phyloP scores from a whole-genome alignment of 768 basidiomycete species.

The Pulveroboletus ravenelii region DNA sequence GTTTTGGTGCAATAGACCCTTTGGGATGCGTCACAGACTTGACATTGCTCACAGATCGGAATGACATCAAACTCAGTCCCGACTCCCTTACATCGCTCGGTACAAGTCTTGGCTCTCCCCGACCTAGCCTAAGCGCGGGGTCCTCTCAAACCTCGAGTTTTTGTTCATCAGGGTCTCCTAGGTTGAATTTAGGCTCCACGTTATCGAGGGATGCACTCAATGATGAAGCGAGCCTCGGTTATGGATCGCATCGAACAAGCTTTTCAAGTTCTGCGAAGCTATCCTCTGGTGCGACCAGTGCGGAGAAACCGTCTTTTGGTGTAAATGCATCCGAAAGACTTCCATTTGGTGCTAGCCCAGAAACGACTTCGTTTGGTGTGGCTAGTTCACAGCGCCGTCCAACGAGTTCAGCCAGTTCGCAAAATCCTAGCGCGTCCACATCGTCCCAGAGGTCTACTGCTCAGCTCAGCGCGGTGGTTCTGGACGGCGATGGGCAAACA shows the following conservation, averaged over 20 bases:
- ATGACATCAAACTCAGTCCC: slow-evolving; percentile 21
- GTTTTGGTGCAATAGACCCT: slow-evolving; percentile 10
- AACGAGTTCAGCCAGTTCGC: slow-evolving; percentile 1
- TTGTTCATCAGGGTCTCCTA: slow-evolving; percentile 22
- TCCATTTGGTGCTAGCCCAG: slow-evolving; percentile 13
- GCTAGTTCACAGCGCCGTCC: slow-evolving; percentile 12
- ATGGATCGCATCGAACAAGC: slow-evolving; percentile 20
- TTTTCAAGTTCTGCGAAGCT: slow-evolving; percentile 15
- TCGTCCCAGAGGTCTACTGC: slow-evolving; percentile 11
- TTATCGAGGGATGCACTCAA: slow-evolving; percentile 17
- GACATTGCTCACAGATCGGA: slow-evolving; percentile 23
- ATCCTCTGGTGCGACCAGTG: slow-evolving; percentile 14
- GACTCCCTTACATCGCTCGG: slow-evolving; percentile 26
- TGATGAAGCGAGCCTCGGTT: slow-evolving; percentile 15
- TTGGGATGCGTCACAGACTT: slow-evolving; percentile 15
- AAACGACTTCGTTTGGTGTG: slow-evolving; percentile 10
- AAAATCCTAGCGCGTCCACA: slow-evolving; percentile 1
- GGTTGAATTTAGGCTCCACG: slow-evolving; percentile 15
- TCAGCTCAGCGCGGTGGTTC: slow-evolving; percentile 5
- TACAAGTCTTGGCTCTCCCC: slow-evolving; percentile 24
- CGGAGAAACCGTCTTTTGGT: slow-evolving; percentile 18
- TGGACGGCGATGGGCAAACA: slow-evolving; percentile 16
- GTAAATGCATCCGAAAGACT: slow-evolving; percentile 15
- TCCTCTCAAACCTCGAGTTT: slow-evolving; percentile 30
- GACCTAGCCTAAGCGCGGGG: slow-evolving; percentile 23